These are phyloP conservation scores for Vitis hybrid DNA, from an alignment of 177 flowering plant species.

Conservation along the genomic window DNA sequence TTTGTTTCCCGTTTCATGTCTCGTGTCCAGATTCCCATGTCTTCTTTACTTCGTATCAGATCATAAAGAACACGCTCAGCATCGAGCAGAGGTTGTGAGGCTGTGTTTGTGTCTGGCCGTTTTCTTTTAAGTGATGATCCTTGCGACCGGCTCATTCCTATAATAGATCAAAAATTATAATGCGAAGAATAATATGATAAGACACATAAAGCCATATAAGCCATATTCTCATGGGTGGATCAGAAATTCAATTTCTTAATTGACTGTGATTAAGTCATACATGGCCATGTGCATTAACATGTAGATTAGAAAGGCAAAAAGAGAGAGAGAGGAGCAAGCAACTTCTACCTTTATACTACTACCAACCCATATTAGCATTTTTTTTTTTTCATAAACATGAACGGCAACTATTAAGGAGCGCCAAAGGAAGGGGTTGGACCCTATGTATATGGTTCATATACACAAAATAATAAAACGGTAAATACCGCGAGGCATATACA, in stretches of 20 bases:
- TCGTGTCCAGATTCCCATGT: slow-evolving; percentile 52
- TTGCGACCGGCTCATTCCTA: slow-evolving; percentile 22
- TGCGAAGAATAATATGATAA: neutral
- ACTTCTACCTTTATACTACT: too few species aligned
- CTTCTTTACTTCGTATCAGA: slow-evolving; percentile 45
- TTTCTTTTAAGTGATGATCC: slow-evolving; percentile 31
- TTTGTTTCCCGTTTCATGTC: slow-evolving; percentile 46
- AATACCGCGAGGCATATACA: too few species aligned
- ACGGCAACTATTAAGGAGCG: too few species aligned
- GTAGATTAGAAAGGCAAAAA: neutral
- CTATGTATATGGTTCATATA: too few species aligned
- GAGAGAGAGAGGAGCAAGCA: neutral
- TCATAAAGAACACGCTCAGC: slow-evolving; percentile 41
- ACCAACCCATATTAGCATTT: too few species aligned
- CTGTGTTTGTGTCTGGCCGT: slow-evolving; percentile 23
- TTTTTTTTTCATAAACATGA: too few species aligned
- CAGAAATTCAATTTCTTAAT: neutral
- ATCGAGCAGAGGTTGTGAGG: slow-evolving; percentile 5
- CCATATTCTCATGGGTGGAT: neutral
- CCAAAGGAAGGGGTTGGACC: too few species aligned
- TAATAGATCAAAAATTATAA: neutral
- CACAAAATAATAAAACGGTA: too few species aligned
- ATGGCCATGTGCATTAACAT: neutral
- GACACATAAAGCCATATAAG: neutral
- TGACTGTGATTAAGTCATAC: neutral